phyloP scores from a whole-genome alignment of 441 rosid species.

The Pelargonium fulgidum region DNA sequence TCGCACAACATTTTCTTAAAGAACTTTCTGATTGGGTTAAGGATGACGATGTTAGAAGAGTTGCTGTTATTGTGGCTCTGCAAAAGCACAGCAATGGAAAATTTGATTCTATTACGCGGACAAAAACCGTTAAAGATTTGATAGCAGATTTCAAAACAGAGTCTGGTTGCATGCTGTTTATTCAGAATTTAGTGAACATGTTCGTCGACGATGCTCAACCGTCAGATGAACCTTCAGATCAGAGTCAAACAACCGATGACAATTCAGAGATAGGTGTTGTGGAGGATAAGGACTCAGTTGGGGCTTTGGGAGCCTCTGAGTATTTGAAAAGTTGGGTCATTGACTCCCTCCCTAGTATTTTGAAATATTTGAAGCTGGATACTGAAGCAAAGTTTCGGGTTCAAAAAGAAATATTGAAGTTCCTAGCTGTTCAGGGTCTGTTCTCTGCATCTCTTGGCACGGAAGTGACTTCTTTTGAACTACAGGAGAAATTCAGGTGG shows the following conservation, averaged over 20 bases:
- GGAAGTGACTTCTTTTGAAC: conserved; percentile 91
- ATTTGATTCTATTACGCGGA: conserved; percentile 63
- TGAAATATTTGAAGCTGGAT: conserved; percentile 62
- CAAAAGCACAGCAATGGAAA: conserved; percentile 90
- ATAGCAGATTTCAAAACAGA: conserved; percentile 77
- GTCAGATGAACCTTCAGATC: conserved; percentile 88
- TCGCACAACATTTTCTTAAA: conserved; percentile 67
- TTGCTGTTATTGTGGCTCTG: conserved; percentile 66
- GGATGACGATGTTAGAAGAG: conserved; percentile 74
- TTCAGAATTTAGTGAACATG: conserved; percentile 65
- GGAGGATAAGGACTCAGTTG: conserved; percentile 70
- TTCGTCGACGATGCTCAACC: conserved; percentile 71
- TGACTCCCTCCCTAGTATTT: conserved; percentile 73
- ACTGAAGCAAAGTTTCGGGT: conserved; percentile 63
- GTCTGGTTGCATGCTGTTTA: conserved; percentile 66
- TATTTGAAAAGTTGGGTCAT: conserved; percentile 77
- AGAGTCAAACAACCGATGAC: conserved; percentile 98
- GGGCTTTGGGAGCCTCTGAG: conserved; percentile 45
- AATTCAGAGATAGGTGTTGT: conserved; percentile 79
- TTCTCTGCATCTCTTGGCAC: conserved; percentile 88
- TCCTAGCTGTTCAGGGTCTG: conserved; percentile 89
- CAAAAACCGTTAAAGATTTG: conserved; percentile 70
- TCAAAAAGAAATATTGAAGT: conserved; percentile 80
- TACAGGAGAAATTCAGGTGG: conserved; percentile 94
- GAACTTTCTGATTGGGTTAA: conserved; percentile 69